Evolutionary conservation across 2,329 filamentous ascomycete species (phyloP).

Genomic region (Beauveria pseudobassiana): DNA sequence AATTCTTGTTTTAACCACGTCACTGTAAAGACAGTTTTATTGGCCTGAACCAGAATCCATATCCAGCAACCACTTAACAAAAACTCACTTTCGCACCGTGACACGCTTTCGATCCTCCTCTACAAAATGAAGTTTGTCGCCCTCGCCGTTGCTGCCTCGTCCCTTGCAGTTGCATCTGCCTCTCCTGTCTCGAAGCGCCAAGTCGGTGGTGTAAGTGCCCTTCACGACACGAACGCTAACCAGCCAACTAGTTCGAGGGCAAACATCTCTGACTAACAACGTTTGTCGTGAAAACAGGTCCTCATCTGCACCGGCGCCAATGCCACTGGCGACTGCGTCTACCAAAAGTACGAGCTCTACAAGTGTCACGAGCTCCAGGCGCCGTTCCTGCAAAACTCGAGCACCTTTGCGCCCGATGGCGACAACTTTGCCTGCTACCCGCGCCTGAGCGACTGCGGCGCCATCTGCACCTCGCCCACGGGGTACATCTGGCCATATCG

Average conservation of each 20-base stretch:
- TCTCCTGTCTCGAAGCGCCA: slow-evolving; percentile 32
- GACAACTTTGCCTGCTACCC: slow-evolving; percentile 43
- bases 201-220: slow-evolving; percentile 38
- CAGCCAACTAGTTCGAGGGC: background rate
- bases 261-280: background rate
- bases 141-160: slow-evolving; percentile 15
- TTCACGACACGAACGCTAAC: background rate
- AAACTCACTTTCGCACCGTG: background rate
- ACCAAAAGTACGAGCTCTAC: slow-evolving; percentile 35
- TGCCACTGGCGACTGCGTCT: slow-evolving; percentile 38
- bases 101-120: too few relatives aligned
- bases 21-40: background rate
- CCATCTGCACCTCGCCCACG: slow-evolving; percentile 40
- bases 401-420: slow-evolving; percentile 44
- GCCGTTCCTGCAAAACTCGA: slow-evolving; percentile 33
- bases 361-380: slow-evolving; percentile 38
- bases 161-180: slow-evolving; percentile 15
- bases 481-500: slow-evolving; percentile 44
- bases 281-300: slow-evolving; percentile 25
- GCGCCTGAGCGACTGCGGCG: slow-evolving; percentile 31
- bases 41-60: background rate
- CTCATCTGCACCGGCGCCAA: slow-evolving; percentile 44
- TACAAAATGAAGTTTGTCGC: slow-evolving; percentile 24
- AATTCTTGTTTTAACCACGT: background rate
- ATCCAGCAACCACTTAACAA: background rate